phyloP scores from a whole-genome alignment of 2,329 filamentous ascomycete species.

The Fusarium pseudonygamai region DNA sequence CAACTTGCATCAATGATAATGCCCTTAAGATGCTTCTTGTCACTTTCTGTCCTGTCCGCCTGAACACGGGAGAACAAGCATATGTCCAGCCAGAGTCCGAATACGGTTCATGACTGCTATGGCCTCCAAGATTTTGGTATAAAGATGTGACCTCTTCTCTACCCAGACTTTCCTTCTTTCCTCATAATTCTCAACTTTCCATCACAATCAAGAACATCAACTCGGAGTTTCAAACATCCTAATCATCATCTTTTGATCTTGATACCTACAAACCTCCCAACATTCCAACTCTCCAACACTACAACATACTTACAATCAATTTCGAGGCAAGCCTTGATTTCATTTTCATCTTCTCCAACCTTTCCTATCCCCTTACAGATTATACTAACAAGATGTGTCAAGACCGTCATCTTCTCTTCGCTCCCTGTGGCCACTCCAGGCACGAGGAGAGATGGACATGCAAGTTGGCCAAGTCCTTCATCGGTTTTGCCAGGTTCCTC shows the following conservation, averaged over 20 bases:
- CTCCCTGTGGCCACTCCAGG: constrained; percentile 4
- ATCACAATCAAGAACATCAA: not conserved
- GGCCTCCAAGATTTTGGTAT: not conserved
- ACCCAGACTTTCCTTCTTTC: not conserved
- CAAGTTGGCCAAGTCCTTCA: not conserved
- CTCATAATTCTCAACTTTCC: not conserved
- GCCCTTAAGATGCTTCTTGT: not conserved
- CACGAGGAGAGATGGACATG: not conserved
- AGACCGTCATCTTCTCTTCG: not conserved
- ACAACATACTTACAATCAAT: not conserved
- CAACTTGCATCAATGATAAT: not conserved
- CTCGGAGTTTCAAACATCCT: not conserved
- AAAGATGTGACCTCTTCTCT: not conserved
- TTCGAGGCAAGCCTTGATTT: not conserved
- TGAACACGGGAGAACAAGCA: not conserved
- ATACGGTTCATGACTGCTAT: not conserved
- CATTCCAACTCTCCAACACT: not conserved
- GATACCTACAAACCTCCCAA: not conserved
- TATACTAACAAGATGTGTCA: constrained; percentile 1
- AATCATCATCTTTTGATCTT: not conserved
- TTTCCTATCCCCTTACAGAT: not conserved
- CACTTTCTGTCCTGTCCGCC: not conserved
- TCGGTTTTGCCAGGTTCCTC: not conserved
- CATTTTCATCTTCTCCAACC: not conserved
- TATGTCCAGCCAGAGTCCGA: not conserved